Percentiles rank a stretch among this genome's conserved stretches.
Evolutionary conservation across 129 eudicot species (phyloP).

Genomic region (Saussurea involucrata): DNA sequence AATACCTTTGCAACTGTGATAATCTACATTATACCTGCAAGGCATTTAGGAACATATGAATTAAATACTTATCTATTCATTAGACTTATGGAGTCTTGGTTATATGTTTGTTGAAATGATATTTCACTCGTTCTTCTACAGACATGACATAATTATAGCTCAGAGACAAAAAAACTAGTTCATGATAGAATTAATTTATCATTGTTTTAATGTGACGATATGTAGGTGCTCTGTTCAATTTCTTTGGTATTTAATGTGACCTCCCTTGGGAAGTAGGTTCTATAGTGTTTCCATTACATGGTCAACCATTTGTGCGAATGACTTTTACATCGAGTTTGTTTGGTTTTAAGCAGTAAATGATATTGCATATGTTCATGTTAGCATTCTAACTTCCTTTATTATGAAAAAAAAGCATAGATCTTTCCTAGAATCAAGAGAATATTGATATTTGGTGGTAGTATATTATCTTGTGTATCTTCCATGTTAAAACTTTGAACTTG

Average conservation of each 20-base stretch:
- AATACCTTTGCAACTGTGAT: no score
- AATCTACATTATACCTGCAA: no score
- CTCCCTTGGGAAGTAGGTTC: background rate
- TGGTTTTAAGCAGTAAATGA: background rate
- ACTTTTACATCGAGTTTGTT: background rate
- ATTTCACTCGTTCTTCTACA: no score
- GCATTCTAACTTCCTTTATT: background rate
- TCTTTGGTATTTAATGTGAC: background rate
- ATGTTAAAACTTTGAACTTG: background rate
- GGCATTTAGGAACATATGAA: no score
- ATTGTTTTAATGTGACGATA: background rate
- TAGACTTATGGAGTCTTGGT: background rate
- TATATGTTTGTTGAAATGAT: background rate
- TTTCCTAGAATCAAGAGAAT: background rate
- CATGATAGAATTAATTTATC: background rate
- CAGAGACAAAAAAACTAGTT: background rate
- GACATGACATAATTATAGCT: no score
- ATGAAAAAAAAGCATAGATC: background rate
- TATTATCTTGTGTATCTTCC: background rate
- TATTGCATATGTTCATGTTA: background rate
- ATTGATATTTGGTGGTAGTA: background rate
- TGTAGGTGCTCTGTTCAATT: background rate
- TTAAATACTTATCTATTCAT: background rate
- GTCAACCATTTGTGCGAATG: background rate
- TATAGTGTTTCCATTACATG: background rate